Evolutionary conservation across 176 grass and related monocot species (phyloP).

Genomic region (Aegilops speltoides): DNA sequence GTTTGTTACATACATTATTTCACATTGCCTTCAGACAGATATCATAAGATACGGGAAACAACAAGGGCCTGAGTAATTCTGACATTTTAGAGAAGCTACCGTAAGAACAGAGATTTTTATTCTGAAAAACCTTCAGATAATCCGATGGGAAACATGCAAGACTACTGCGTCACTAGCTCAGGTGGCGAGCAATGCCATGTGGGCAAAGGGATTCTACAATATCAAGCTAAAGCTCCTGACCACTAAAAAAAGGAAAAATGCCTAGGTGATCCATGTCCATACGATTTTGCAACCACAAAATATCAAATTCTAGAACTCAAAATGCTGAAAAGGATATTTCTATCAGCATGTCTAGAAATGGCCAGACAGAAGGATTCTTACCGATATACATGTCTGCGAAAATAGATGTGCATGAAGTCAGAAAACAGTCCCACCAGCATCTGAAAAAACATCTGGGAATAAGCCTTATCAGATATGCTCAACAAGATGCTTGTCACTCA

Average conservation of each 20-base stretch:
- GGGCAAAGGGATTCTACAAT: constrained; percentile 22
- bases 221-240: constrained; percentile 15
- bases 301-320: not conserved
- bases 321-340: constrained; percentile 20
- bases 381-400: constrained; percentile 1
- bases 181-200: not conserved
- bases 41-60: constrained; percentile 22
- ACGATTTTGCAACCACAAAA: constrained; percentile 27
- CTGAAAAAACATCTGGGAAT: constrained; percentile 20
- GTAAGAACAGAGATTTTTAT: not conserved
- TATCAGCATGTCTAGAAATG: constrained; percentile 28
- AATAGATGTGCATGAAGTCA: constrained; percentile 7
- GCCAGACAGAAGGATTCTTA: constrained; percentile 31
- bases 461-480: constrained; percentile 23
- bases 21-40: constrained; percentile 23
- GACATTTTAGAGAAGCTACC: not conserved
- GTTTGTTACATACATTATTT: constrained; percentile 22
- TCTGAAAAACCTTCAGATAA: not conserved
- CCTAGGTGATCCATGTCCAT: constrained; percentile 25
- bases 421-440: not conserved
- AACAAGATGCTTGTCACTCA: constrained; percentile 21
- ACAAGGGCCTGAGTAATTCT: not conserved
- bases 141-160: constrained; percentile 15
- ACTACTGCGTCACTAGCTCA: constrained; percentile 1
- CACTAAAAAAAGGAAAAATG: not conserved